These are phyloP conservation scores for Dryas drummondii DNA, from an alignment of 306 rosid species.

Conservation along the genomic window DNA sequence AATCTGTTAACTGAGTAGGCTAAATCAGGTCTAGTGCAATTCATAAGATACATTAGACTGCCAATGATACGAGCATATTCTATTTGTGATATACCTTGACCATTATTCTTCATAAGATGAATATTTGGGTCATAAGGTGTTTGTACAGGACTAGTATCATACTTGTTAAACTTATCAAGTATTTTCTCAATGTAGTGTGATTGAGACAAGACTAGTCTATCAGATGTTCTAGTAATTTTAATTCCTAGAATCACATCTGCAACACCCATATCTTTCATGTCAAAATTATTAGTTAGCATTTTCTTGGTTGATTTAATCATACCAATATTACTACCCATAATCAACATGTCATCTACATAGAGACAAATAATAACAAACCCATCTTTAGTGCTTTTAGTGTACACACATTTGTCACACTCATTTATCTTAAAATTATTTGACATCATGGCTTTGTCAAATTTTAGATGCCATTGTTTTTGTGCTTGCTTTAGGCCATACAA, in stretches of 20 bases:
- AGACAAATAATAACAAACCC: too few relatives aligned
- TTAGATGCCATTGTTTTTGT: too few relatives aligned
- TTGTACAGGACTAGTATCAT: background rate
- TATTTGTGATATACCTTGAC: background rate
- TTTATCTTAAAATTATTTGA: too few relatives aligned
- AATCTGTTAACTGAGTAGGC: too few relatives aligned
- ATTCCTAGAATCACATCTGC: background rate
- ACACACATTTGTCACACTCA: too few relatives aligned
- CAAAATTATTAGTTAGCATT: background rate
- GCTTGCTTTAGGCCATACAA: too few relatives aligned
- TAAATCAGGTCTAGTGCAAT: too few relatives aligned
- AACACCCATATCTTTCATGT: background rate
- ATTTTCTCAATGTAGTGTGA: background rate
- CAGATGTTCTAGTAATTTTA: background rate
- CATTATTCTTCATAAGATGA: background rate
- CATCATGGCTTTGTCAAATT: too few relatives aligned
- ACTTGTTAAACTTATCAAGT: background rate
- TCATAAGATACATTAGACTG: background rate
- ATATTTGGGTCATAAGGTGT: background rate
- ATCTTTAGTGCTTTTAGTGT: too few relatives aligned
- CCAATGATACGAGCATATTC: background rate
- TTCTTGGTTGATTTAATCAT: too few relatives aligned
- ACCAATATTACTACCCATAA: too few relatives aligned
- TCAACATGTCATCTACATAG: too few relatives aligned
- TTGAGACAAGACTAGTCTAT: background rate